Percentiles rank a stretch among this genome's conserved stretches.
These are phyloP conservation scores for Marsdenia floribunda DNA, from an alignment of 257 asterid species.

Conservation along the genomic window DNA sequence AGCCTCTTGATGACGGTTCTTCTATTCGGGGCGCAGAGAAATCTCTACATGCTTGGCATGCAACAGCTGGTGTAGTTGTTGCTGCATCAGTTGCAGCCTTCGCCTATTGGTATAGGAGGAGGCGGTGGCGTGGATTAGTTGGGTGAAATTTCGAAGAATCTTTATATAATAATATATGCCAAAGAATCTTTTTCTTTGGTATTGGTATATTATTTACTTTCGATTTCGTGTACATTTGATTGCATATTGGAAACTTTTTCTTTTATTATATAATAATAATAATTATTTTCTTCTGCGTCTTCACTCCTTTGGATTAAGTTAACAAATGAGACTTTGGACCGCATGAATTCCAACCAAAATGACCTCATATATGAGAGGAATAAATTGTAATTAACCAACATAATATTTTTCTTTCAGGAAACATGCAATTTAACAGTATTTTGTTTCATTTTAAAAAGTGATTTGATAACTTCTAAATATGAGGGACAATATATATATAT, in stretches of 20 bases:
- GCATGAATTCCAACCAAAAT: neutral
- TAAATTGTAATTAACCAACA: no score
- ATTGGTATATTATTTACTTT: neutral
- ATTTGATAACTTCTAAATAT: no score
- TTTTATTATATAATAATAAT: no score
- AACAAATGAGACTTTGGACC: no score
- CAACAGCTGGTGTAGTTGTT: conserved; percentile 63
- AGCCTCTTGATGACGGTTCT: conserved; percentile 16
- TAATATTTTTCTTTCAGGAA: no score
- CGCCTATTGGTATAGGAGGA: conserved; percentile 80
- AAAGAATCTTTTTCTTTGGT: neutral
- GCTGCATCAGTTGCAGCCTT: conserved; percentile 81
- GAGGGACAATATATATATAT: no score
- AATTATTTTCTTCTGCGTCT: no score
- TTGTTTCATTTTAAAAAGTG: no score
- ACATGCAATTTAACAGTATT: no score
- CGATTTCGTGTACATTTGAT: conserved; percentile 3
- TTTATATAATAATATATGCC: no score
- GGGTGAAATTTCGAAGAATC: neutral
- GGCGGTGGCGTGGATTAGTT: conserved; percentile 64
- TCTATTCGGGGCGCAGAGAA: conserved; percentile 33
- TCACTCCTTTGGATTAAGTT: no score
- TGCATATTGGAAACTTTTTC: neutral
- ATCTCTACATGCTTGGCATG: conserved; percentile 59
- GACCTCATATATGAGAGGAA: neutral